These are phyloP conservation scores for Pichia paraexigua DNA, from an alignment of 805 yeast species.

Conservation along the genomic window DNA sequence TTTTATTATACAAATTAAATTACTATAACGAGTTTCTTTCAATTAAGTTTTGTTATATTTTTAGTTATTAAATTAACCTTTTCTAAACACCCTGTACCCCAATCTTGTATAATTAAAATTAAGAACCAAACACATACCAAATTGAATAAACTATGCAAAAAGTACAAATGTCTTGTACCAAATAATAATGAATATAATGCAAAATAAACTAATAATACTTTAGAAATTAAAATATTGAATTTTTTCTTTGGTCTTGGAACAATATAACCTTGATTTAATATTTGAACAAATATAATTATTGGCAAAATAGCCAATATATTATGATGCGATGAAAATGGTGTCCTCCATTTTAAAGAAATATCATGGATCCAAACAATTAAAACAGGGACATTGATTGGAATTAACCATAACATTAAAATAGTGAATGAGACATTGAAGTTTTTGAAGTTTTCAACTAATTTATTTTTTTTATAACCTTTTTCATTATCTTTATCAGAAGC, in stretches of 20 bases:
- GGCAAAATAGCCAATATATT: constrained; percentile 74
- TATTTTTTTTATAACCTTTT: background rate
- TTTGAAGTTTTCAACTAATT: constrained; percentile 26
- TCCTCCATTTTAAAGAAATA: constrained; percentile 66
- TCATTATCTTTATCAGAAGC: background rate
- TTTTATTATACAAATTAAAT: background rate
- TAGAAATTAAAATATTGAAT: constrained; percentile 28
- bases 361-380: constrained; percentile 77
- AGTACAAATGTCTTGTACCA: constrained; percentile 77
- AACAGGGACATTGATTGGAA: constrained; percentile 74
- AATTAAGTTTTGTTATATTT: constrained; percentile 5
- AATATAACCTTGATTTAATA: constrained; percentile 39
- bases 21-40: background rate
- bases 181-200: constrained; percentile 56
- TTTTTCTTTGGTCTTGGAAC: constrained; percentile 31
- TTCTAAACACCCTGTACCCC: constrained; percentile 13
- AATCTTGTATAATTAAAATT: constrained; percentile 18
- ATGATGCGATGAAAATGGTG: constrained; percentile 83
- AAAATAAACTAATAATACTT: constrained; percentile 40
- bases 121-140: constrained; percentile 49
- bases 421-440: constrained; percentile 60
- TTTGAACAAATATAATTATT: constrained; percentile 49
- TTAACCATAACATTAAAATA: constrained; percentile 64
- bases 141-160: constrained; percentile 74
- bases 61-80: background rate